Evolutionary conservation across 345 rosid species (phyloP), one percentile per base, ranked within the genome.

Genomic region (Excoecaria agallocha): DNA sequence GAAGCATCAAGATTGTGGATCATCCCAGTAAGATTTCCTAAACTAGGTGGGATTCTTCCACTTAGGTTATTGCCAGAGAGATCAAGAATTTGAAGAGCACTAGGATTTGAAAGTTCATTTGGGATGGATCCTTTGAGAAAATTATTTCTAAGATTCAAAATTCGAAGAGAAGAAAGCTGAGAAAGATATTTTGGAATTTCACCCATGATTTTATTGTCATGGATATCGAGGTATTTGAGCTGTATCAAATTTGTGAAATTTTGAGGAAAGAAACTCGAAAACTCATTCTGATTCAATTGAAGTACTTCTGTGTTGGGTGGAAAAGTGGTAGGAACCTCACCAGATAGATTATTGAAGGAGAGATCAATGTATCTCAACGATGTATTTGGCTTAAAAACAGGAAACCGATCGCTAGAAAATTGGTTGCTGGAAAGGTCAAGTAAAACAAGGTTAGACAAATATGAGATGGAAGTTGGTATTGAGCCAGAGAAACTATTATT

Each of bases 181-280:
- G 72, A 78, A 52, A 78, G 50, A 13, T 71, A 55, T 41, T 19
- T 50, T 45, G 84, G 84, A 35, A 83, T 62, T 16, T 74, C 68
- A 20, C 85, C 85, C 5, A 70, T 69, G 52, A 86, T 78, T 3
- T 61, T 77, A 62, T 81, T 85, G 73, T 76, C 83, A 19, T 83
- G 83, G 64, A 84, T 82, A n/a, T 82, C 89, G 74, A 86, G 84
- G 70, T 74, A 70, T 7, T 48, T 1, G 37, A 86, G 79, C 59
- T 0, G 11, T 10, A 30, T 67, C 37, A 80, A 74, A 0, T 62
- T 69, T 20, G 24, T 69, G 1, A 84, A 63, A 49, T 61, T 74
- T 25, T 69, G 22, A 59, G 84, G 82, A 57, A 78, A 76, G 3
- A 68, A 57, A 25, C 84, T 74, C 1, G 63, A 76, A 37, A 84